Base-by-base conservation (phyloP, 345 rosid species). In the Moricandia arvensis region DNA sequence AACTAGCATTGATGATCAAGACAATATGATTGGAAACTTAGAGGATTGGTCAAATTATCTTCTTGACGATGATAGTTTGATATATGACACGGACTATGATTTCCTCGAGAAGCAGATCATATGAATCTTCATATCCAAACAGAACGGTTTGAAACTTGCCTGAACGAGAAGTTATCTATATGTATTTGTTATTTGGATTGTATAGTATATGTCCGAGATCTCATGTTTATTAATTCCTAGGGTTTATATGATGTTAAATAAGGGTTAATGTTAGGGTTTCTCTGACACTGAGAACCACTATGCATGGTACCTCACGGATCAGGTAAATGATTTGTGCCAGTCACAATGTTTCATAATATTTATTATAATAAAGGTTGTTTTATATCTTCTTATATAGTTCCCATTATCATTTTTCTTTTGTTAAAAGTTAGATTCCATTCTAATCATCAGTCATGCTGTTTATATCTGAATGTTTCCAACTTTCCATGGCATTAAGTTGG, bases 1-100 rank as follows among this genome's bases (percentile, higher is more conserved):
- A 72, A 59, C 73, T 66, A 78, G 63, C 77, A 68, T 66, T 71
- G 81, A 65, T 66, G 77, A 78, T 59, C 73, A 78, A 72, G 76
- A 65, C 61, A 71, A 77, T 27, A 66, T 65, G 45, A 47, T 59
- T 3, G 73, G 37, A 59, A 59, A 49, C 68, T 43, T 59, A 7
- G 73, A 59, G n/a, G 81, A 76, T 6, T 78, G 77, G 77, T 78
- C 76, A 27, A 60, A 30, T 49, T 78, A 65, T 66, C 68, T 78
- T 45, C 69, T 72, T 66, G 73, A 78, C 37, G 27, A 78, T n/a
- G n/a, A 27, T 18, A 61, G 31, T 17, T 49, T 27, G 43, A 59
- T 72, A 34, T 59, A 55, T 45, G 75, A 70, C 6, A 57, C 64
- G 53, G 80, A 77, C 37, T 77, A 69, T 11, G 54, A 71, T 64